phyloP scores from a whole-genome alignment of 164 flowering plant genomes.

The Kingdonia uniflora region DNA sequence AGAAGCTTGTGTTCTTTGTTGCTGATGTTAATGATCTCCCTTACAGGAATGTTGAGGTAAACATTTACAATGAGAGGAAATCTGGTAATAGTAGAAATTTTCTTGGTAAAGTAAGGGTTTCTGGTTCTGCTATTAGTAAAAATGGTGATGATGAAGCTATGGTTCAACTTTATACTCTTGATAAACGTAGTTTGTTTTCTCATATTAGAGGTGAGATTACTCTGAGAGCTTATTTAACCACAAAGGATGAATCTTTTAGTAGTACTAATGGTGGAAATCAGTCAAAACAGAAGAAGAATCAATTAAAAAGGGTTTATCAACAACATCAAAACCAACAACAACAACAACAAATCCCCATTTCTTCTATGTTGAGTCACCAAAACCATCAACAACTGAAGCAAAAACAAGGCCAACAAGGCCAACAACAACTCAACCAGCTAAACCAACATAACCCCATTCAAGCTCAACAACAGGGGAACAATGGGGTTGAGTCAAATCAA shows the following conservation, averaged over 20 bases:
- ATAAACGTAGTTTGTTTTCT: conserved; percentile 48
- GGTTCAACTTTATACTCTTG: conserved; percentile 55
- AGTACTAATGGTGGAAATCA: conserved; percentile 6
- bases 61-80: conserved; percentile 36
- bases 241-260: conserved; percentile 18
- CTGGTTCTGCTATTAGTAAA: conserved; percentile 48
- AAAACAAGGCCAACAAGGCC: conserved; percentile 12
- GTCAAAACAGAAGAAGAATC: conserved; percentile 6
- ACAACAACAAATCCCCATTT: background rate
- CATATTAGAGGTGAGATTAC: conserved; percentile 67
- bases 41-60: conserved; percentile 47
- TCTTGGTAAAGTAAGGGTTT: conserved; percentile 58
- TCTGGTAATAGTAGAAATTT: conserved; percentile 22
- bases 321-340: conserved; percentile 14
- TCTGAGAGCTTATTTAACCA: conserved; percentile 44
- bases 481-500: conserved; percentile 9
- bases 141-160: conserved; percentile 52
- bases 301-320: conserved; percentile 1
- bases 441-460: conserved; percentile 8
- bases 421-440: conserved; percentile 8
- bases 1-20: conserved; percentile 53
- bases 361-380: background rate
- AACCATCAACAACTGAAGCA: background rate
- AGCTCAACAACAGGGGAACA: conserved; percentile 5
- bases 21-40: conserved; percentile 41